A percentile compares a stretch with the other conserved stretches of the same genome.
These are phyloP conservation scores for Venturia oleaginea DNA, from an alignment of 2,329 filamentous ascomycete genomes.

Conservation along the genomic window DNA sequence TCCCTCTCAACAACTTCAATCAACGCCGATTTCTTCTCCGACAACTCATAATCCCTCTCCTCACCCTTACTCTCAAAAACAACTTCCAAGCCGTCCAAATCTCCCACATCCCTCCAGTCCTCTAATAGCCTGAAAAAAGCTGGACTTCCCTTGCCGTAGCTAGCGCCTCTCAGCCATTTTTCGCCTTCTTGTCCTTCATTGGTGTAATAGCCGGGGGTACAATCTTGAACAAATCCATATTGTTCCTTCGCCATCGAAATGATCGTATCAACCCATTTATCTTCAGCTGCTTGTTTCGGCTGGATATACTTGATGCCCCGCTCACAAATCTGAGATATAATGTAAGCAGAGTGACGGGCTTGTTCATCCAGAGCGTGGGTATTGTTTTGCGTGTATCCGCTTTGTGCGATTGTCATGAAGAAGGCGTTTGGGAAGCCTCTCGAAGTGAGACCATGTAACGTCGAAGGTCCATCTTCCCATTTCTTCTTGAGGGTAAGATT, in stretches of 20 bases:
- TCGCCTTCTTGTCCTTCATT: slow-evolving; percentile 29
- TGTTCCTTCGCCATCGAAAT: slow-evolving; percentile 16
- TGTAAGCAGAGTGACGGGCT: slow-evolving; percentile 7
- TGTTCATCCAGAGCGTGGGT: slow-evolving; percentile 6
- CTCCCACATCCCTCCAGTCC: slow-evolving; percentile 24
- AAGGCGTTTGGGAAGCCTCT: slow-evolving; percentile 12
- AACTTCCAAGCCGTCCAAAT: slow-evolving; percentile 25
- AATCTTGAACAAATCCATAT: slow-evolving; percentile 28
- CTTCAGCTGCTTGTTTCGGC: slow-evolving; percentile 1
- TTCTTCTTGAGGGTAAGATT: slow-evolving; percentile 38
- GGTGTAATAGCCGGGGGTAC: slow-evolving; percentile 48
- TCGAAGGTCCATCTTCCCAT: slow-evolving; percentile 38
- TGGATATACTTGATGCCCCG: neutral
- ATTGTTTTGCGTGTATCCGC: slow-evolving; percentile 7
- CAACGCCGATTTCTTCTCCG: neutral
- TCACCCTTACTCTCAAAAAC: neutral
- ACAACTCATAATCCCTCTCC: neutral
- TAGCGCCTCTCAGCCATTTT: slow-evolving; percentile 18
- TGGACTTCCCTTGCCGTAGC: slow-evolving; percentile 24
- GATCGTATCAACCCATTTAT: slow-evolving; percentile 7
- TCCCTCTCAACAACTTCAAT: slow-evolving; percentile 2
- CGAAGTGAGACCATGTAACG: slow-evolving; percentile 40
- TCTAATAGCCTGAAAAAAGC: slow-evolving; percentile 25
- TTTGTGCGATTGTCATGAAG: neutral
- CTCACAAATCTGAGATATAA: slow-evolving; percentile 3